These are phyloP conservation scores for Brettanomyces anomalus DNA, from an alignment of 805 yeast species.

Conservation along the genomic window DNA sequence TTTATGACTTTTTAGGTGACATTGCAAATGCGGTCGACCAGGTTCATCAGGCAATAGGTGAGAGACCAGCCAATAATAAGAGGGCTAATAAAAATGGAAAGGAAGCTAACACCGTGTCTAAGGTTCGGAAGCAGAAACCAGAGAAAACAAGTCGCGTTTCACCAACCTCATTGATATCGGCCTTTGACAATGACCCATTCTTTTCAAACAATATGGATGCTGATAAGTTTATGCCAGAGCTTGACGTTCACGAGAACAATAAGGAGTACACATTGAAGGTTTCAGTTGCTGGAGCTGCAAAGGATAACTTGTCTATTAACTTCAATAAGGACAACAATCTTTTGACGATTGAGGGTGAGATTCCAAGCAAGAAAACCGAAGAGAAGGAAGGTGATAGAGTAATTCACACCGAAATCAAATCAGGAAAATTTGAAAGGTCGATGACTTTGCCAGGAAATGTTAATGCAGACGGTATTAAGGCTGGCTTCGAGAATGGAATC, in stretches of 20 bases:
- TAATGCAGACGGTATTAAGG: conserved; percentile 36
- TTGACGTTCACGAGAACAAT: conserved; percentile 38
- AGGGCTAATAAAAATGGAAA: conserved; percentile 1
- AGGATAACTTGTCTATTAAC: conserved; percentile 35
- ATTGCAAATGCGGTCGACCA: conserved; percentile 33
- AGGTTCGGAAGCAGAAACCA: background rate
- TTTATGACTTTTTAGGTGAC: conserved; percentile 34
- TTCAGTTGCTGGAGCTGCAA: conserved; percentile 39
- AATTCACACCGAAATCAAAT: conserved; percentile 6
- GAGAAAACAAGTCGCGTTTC: conserved; percentile 29
- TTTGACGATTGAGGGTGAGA: conserved; percentile 35
- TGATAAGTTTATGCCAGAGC: conserved; percentile 22
- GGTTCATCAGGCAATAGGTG: conserved; percentile 26
- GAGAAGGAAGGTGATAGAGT: background rate
- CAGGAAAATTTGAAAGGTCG: conserved; percentile 15
- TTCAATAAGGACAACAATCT: conserved; percentile 37
- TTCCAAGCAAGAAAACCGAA: conserved; percentile 8
- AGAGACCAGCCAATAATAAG: conserved; percentile 12
- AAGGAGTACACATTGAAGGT: conserved; percentile 32
- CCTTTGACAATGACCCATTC: conserved; percentile 23
- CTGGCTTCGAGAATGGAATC: conserved; percentile 38
- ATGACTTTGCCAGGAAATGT: conserved; percentile 31
- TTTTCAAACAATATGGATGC: conserved; percentile 7
- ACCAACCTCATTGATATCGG: conserved; percentile 15
- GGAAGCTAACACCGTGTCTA: background rate